Evolutionary conservation across 2,329 filamentous ascomycete species (phyloP).

Genomic region (Calcarisporium arbuscula): DNA sequence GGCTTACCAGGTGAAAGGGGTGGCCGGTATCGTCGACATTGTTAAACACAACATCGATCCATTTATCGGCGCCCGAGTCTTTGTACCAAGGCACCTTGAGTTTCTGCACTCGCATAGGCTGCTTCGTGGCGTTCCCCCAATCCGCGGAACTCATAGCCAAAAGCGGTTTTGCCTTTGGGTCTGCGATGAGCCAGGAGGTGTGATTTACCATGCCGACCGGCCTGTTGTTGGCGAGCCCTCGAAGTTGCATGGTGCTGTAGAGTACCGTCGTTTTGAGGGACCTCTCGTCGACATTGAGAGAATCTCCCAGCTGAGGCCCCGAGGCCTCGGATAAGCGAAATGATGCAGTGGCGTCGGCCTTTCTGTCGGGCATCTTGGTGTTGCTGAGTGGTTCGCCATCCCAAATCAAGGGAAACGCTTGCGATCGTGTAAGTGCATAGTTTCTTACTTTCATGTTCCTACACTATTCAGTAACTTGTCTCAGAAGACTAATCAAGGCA

Average conservation of each 20-base stretch:
- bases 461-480: not conserved
- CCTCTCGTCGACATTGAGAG: not conserved
- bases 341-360: not conserved
- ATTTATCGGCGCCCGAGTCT: slow-evolving; percentile 18
- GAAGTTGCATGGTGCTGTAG: slow-evolving; percentile 14
- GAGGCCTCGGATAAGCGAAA: slow-evolving; percentile 5
- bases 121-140: slow-evolving; percentile 10
- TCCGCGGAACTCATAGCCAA: slow-evolving; percentile 8
- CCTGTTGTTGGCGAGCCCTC: slow-evolving; percentile 12
- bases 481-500: not conserved
- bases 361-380: not conserved
- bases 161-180: slow-evolving; percentile 9
- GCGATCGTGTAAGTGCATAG: slow-evolving; percentile 12
- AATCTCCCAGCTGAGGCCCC: not conserved
- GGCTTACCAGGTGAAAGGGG: slow-evolving; percentile 42
- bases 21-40: slow-evolving; percentile 43
- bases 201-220: slow-evolving; percentile 16
- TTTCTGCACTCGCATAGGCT: slow-evolving; percentile 10
- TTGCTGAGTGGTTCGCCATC: no score
- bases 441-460: slow-evolving; percentile 16
- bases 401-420: slow-evolving; percentile 12
- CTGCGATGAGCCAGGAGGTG: slow-evolving; percentile 12
- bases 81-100: slow-evolving; percentile 13
- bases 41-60: slow-evolving; percentile 43
- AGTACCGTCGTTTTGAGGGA: slow-evolving; percentile 12